Evolutionary conservation across 768 basidiomycete species (phyloP), one percentile per base, ranked within the genome.

Genomic region (Boletus speciosus): DNA sequence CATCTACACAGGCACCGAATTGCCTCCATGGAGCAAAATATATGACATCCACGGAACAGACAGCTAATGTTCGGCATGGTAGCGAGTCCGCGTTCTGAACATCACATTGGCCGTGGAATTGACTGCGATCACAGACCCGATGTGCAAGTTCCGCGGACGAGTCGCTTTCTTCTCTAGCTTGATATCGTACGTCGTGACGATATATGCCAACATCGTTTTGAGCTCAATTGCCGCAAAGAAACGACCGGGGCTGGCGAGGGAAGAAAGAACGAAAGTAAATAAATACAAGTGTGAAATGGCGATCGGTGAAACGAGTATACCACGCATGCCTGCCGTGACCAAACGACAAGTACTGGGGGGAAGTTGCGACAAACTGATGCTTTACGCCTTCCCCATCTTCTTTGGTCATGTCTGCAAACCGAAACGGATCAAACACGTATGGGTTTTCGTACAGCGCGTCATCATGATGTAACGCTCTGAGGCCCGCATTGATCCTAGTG

Each of bases 201-300:
- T 48, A 53, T 78, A 66, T 5, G 78, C 79, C 29, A 81, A 49
- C 63, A 80, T 72, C 1, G 72, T 65, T 61, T 82, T 80, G 61
- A 82, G 63, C 51, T 73, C 66, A 34, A 62, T 65, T 12, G 70
- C 71, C 4, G 75, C 72, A 49, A 79, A 74, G 63, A 79, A 78
- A 14, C 78, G 68, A 16, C 52, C 52, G 14, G 42, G 49, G 25
- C 46, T 51, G n/a, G n/a, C n/a, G n/a, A n/a, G n/a, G n/a, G n/a
- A n/a, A n/a, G n/a, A n/a, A n/a, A n/a, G n/a, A n/a, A n/a, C n/a
- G n/a, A n/a, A n/a, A n/a, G n/a, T n/a, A n/a, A n/a, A n/a, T n/a
- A n/a, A n/a, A n/a, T n/a, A n/a, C n/a, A n/a, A n/a, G n/a, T n/a
- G n/a, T n/a, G 54, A 21, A 11, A 56, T 37, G 9, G 59, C 47